phyloP scores from a whole-genome alignment of 2,329 filamentous ascomycete species.

The Pseudogymnoascus sp. region DNA sequence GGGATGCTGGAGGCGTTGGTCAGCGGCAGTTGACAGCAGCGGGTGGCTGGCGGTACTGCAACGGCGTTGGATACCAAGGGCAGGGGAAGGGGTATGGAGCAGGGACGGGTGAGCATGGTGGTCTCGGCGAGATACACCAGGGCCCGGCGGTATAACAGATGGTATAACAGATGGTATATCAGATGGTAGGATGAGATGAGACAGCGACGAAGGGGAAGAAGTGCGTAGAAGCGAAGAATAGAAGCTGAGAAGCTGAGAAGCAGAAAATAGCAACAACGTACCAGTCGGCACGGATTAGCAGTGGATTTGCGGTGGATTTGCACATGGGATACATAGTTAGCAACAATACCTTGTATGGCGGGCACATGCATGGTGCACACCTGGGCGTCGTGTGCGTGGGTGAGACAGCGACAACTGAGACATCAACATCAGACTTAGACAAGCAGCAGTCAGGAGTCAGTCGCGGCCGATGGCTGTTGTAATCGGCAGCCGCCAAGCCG shows the following conservation, averaged over 20 bases:
- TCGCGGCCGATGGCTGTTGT: background rate
- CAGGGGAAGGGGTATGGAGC: background rate
- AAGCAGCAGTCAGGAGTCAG: background rate
- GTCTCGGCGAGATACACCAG: background rate
- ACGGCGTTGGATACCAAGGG: background rate
- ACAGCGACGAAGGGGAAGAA: background rate
- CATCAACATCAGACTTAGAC: background rate
- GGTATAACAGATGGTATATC: too few species aligned
- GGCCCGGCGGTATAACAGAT: slow-evolving; percentile 1
- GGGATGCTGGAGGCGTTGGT: background rate
- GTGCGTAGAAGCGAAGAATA: background rate
- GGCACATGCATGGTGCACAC: slow-evolving; percentile 1
- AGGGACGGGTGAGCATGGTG: background rate
- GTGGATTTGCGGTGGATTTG: background rate
- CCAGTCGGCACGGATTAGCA: background rate
- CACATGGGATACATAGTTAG: slow-evolving; percentile 3
- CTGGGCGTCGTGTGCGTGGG: background rate
- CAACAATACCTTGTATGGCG: background rate
- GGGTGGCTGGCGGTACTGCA: background rate
- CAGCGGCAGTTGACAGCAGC: background rate
- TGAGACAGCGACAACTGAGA: background rate
- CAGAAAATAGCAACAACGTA: background rate
- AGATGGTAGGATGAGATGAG: slow-evolving; percentile 3
- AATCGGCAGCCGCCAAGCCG: slow-evolving; percentile 1
- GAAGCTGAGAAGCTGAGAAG: background rate